Conservation (phyloP, 352 stramenopile genomes). For the Pythium aristosporum region DNA sequence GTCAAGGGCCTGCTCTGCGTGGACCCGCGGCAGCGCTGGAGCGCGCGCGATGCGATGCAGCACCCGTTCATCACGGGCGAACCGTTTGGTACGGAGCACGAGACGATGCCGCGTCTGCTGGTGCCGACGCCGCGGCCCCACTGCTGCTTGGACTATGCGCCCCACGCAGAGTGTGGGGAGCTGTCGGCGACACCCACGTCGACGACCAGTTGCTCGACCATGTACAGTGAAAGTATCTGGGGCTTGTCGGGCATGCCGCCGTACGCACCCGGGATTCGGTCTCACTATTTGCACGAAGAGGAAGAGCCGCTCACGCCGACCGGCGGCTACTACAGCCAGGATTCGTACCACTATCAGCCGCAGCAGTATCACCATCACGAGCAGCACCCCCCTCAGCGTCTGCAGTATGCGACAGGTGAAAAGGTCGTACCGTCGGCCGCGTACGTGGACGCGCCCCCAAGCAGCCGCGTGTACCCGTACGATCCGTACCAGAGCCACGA, state of each 20-base stretch:
- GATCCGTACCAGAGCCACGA: slow-evolving; percentile 9
- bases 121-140: neutral
- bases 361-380: neutral
- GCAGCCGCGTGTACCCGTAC: slow-evolving; percentile 22
- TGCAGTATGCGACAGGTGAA: neutral
- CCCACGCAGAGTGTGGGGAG: neutral
- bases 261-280: slow-evolving; percentile 7
- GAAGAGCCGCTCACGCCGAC: slow-evolving; percentile 13
- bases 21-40: slow-evolving; percentile 40
- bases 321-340: slow-evolving; percentile 13
- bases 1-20: slow-evolving; percentile 30
- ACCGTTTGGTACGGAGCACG: slow-evolving; percentile 21
- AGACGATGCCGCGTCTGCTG: neutral
- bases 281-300: slow-evolving; percentile 6
- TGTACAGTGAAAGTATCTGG: slow-evolving; percentile 19
- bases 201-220: neutral
- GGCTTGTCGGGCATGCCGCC: slow-evolving; percentile 12
- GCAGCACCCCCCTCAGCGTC: neutral
- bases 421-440: slow-evolving; percentile 3
- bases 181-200: neutral
- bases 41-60: slow-evolving; percentile 33
- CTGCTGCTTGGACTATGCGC: neutral
- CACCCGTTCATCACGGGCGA: slow-evolving; percentile 51
- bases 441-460: neutral
- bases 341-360: neutral